Percentiles rank a stretch among this genome's conserved stretches.
These are phyloP conservation scores for Hyparrhenia diplandra DNA, from an alignment of 176 grass and related monocot species.

Conservation along the genomic window DNA sequence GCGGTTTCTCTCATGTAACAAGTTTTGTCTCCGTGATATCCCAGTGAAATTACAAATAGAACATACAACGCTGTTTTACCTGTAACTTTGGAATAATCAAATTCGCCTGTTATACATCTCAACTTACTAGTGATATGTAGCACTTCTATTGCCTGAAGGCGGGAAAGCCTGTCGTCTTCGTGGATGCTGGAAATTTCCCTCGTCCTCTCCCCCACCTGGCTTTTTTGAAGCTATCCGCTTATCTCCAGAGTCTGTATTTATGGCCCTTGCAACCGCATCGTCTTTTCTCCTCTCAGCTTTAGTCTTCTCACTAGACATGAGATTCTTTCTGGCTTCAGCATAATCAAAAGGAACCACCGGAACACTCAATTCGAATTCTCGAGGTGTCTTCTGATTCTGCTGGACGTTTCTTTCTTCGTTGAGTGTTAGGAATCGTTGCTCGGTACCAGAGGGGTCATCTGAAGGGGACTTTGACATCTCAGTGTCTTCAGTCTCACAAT, in stretches of 20 bases:
- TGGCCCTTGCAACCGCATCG: constrained; percentile 35
- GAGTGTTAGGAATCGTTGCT: constrained; percentile 27
- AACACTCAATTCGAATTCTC: constrained; percentile 36
- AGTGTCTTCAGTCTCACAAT: constrained; percentile 17
- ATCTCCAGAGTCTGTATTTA: constrained; percentile 32
- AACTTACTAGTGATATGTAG: constrained; percentile 48
- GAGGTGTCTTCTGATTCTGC: constrained; percentile 17
- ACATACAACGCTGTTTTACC: not conserved
- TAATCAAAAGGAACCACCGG: constrained; percentile 66
- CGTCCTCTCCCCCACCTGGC: constrained; percentile 24
- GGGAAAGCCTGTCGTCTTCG: constrained; percentile 74
- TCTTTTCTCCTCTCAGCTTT: constrained; percentile 42
- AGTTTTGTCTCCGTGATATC: not conserved
- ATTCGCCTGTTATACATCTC: not conserved
- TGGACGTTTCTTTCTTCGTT: constrained; percentile 48
- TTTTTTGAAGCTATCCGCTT: constrained; percentile 4
- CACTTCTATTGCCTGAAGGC: constrained; percentile 75
- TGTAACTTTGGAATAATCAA: not conserved
- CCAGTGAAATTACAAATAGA: not conserved
- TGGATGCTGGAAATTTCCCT: constrained; percentile 45
- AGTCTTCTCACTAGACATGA: constrained; percentile 36
- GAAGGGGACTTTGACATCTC: constrained; percentile 23
- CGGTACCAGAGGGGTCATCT: constrained; percentile 1
- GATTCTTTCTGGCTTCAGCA: constrained; percentile 58
- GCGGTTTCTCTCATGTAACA: not conserved